Evolutionary conservation across 495 filamentous ascomycete species (phyloP).

Genomic region (Tuber calosporum): DNA sequence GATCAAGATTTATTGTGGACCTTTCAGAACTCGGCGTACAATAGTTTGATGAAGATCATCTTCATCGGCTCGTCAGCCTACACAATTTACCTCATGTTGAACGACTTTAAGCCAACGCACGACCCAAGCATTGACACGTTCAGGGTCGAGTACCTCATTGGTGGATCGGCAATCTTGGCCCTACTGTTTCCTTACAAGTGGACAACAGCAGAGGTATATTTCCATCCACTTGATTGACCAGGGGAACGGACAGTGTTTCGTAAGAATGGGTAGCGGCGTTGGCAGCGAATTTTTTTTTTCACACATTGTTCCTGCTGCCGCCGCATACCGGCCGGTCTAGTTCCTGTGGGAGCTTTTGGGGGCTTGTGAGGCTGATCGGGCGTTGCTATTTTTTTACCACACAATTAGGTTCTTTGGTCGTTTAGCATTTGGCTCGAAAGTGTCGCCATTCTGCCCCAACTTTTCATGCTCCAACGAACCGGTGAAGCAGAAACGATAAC

Average conservation of each 20-base stretch:
- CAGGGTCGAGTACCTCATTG: slow-evolving; percentile 86
- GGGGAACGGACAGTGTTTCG: slow-evolving; percentile 85
- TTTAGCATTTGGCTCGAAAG: slow-evolving; percentile 97
- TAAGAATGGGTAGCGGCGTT: slow-evolving; percentile 92
- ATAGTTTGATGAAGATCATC: slow-evolving; percentile 88
- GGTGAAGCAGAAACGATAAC: slow-evolving; percentile 98
- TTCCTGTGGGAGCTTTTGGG: slow-evolving; percentile 68
- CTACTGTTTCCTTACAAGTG: slow-evolving; percentile 79
- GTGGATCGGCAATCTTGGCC: slow-evolving; percentile 66
- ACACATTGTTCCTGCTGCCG: slow-evolving; percentile 84
- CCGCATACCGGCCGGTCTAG: slow-evolving; percentile 78
- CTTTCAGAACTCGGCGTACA: slow-evolving; percentile 70
- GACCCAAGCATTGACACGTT: slow-evolving; percentile 95
- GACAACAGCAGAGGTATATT: slow-evolving; percentile 61
- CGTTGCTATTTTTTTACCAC: slow-evolving; percentile 30
- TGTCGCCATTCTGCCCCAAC: slow-evolving; percentile 90
- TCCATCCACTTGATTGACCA: slow-evolving; percentile 92
- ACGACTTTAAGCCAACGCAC: slow-evolving; percentile 90
- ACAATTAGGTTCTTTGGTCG: slow-evolving; percentile 76
- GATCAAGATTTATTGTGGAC: slow-evolving; percentile 78
- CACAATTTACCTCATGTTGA: slow-evolving; percentile 93
- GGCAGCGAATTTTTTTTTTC: slow-evolving; percentile 89
- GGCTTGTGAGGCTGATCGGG: slow-evolving; percentile 30
- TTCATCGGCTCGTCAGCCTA: slow-evolving; percentile 86
- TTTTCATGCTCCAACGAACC: slow-evolving; percentile 95